Evolutionary conservation across 78 protist genomes (phyloP).

Genomic region (Planoprotostelium fungivorum): DNA sequence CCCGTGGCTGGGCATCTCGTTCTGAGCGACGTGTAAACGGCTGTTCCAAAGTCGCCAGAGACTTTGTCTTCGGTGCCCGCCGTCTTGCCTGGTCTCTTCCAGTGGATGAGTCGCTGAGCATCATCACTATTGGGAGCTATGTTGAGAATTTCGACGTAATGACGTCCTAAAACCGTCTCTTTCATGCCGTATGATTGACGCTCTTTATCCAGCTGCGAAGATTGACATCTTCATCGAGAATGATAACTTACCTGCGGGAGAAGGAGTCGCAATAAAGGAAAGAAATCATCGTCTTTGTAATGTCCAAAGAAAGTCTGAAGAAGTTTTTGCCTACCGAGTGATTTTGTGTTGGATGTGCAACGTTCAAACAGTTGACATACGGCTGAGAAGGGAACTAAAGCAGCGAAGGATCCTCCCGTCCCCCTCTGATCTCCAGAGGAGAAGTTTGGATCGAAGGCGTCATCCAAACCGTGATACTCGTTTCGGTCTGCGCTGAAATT

Average conservation of each 20-base stretch:
- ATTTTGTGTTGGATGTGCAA: conserved; percentile 10
- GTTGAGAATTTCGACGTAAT: conserved; percentile 65
- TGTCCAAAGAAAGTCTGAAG: conserved; percentile 29
- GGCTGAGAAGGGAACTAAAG: conserved; percentile 38
- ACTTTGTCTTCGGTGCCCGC: not conserved
- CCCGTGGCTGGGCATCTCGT: conserved; percentile 36
- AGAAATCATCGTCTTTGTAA: conserved; percentile 44
- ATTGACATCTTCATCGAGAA: not conserved
- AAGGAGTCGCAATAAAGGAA: conserved; percentile 68
- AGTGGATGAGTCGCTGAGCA: conserved; percentile 61
- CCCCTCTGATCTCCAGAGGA: no score
- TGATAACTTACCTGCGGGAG: conserved; percentile 49
- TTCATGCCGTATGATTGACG: conserved; percentile 69
- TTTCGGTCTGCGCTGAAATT: no score
- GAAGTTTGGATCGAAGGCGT: no score
- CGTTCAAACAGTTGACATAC: conserved; percentile 51
- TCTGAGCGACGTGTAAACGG: conserved; percentile 37
- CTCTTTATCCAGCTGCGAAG: conserved; percentile 46
- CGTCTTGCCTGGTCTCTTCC: conserved; percentile 50
- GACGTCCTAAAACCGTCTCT: conserved; percentile 60
- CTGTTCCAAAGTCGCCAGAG: conserved; percentile 73
- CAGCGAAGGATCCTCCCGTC: not conserved
- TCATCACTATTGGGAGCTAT: conserved; percentile 31
- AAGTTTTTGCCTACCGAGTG: conserved; percentile 11
- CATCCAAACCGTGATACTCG: no score